A percentile compares a stretch with the other conserved stretches of the same genome.
These are phyloP conservation scores for Fusarium verrucosum DNA, from an alignment of 2,329 filamentous ascomycete species.

Conservation along the genomic window DNA sequence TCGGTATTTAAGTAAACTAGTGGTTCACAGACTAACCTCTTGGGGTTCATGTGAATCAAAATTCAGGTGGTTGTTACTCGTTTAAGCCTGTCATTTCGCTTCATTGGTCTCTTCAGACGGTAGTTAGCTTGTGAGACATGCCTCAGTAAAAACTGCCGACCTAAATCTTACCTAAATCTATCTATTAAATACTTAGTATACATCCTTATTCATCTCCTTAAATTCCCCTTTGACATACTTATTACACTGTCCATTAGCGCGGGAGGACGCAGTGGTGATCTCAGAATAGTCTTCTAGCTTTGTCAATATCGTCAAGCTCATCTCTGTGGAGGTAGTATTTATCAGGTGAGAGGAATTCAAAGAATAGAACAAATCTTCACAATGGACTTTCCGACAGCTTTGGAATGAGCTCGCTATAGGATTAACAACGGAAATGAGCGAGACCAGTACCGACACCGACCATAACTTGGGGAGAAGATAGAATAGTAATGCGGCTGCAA, in stretches of 20 bases:
- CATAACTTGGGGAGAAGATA: slow-evolving; percentile 68
- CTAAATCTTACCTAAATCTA: too few relatives aligned
- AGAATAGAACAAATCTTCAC: slow-evolving; percentile 57
- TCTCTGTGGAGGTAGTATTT: slow-evolving; percentile 66
- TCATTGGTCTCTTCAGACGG: too few relatives aligned
- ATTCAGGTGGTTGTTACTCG: too few relatives aligned
- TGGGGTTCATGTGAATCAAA: background rate
- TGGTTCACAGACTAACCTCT: background rate
- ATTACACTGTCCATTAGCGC: slow-evolving; percentile 14
- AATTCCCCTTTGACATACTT: slow-evolving; percentile 54
- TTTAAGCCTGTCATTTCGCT: too few relatives aligned
- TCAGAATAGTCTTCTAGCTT: slow-evolving; percentile 24
- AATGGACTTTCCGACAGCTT: slow-evolving; percentile 34
- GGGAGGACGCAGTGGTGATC: slow-evolving; percentile 35
- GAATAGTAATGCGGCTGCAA: slow-evolving; percentile 66
- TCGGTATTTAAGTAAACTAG: background rate
- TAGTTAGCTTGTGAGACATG: too few relatives aligned
- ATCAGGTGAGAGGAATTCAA: slow-evolving; percentile 64
- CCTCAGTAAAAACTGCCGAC: too few relatives aligned
- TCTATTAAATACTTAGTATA: too few relatives aligned
- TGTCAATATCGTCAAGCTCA: slow-evolving; percentile 42
- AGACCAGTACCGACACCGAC: slow-evolving; percentile 61
- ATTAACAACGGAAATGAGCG: slow-evolving; percentile 51
- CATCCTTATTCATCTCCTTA: slow-evolving; percentile 43
- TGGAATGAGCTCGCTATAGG: slow-evolving; percentile 36